Evolutionary conservation across 2,329 filamentous ascomycete genomes (phyloP), one percentile per base, ranked within the genome.

Genomic region (Fusarium verticillioides): DNA sequence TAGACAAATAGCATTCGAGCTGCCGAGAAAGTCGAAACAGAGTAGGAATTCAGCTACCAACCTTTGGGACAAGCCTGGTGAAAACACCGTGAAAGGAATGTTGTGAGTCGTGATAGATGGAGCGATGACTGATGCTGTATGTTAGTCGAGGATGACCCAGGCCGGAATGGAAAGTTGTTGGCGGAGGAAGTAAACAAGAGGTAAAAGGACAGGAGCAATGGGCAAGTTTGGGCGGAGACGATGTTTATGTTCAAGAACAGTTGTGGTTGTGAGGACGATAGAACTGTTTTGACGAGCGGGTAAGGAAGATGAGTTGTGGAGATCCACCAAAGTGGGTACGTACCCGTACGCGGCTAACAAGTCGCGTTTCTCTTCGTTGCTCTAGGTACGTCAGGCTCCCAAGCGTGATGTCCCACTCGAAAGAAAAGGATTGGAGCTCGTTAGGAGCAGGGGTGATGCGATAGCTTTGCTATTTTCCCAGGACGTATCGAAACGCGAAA

Each of bases 261-360:
- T 67, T 72, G 70, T 77, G 50, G 78, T 81, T 79, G 81, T 78
- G 80, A 76, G 74, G 76, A 69, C 56, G 47, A 78, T 78, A 78
- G 79, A 78, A 77, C 78, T 82, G 80, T 82, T 82, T 82, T 82
- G 79, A 81, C 77, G 75, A 80, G 79, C 75, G 78, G 77, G 79
- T 73, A 80, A 73, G 75, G 77, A 79, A 77, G 74, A 74, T 79
- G 78, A 66, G 66, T 70, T 70, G 66, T 69, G 66, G 66, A 69
- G 66, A 43, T 65, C 66, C 66, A 70, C 66, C 47, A 36, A 75
- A 75, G 78, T 77, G 73, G 78, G 70, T 79, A 80, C 79, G 77
- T 81, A 80, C 79, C 77, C 78, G 58, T 60, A 60, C 67, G 78
- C 77, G 78, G 76, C 78, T 77, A 70, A 58, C 61, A 60, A 74